Evolutionary conservation across 2,329 filamentous ascomycete genomes (phyloP), one percentile per base, ranked within the genome.

Genomic region (Alternaria sp.): DNA sequence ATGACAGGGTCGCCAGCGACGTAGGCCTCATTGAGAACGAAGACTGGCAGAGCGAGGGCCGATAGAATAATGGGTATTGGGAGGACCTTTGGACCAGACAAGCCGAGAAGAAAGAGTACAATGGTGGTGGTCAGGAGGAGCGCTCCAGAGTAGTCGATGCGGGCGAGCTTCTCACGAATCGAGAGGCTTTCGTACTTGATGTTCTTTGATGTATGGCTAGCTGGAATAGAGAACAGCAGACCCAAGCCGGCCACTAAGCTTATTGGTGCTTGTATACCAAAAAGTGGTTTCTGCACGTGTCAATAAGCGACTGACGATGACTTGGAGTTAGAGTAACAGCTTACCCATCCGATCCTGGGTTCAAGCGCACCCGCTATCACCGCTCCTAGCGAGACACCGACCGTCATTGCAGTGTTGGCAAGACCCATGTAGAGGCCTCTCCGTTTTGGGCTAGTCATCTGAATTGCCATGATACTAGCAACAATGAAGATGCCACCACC

Each of bases 111-210:
- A 58, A 96, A 87, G 7, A 93, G 82, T 0, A 91, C 85, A 16
- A 94, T 88, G 3, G 90, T 86, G 4, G 62, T 55, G 12, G 72
- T 75, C 32, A 78, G 63, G 18, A 88, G 81, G 1, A 87, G 38
- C 7, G 91, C 90, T 4, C 92, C 92, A 0, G 88, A 81, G 68
- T 94, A 95, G 77, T 96, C 93, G 56, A 96, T 87, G 1, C 82
- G 81, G 4, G 83, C 84, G 11, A 94, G 80, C 69, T 89, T 91
- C 30, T 84, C 71, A 51, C 76, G 59, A 38, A 84, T 68, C 38
- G 83, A 80, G 47, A 79, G 62, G 46, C 78, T 61, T 55, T 64
- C 54, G 64, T 74, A 59, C 3, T 75, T 72, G 63, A 80, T 79
- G n/a, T 75, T 73, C 51, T 79, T 79, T 54, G 67, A 67, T 9